Evolutionary conservation across 352 stramenopile species (phyloP), one percentile per base, ranked within the genome.

Genomic region (Phytophthora vignae): DNA sequence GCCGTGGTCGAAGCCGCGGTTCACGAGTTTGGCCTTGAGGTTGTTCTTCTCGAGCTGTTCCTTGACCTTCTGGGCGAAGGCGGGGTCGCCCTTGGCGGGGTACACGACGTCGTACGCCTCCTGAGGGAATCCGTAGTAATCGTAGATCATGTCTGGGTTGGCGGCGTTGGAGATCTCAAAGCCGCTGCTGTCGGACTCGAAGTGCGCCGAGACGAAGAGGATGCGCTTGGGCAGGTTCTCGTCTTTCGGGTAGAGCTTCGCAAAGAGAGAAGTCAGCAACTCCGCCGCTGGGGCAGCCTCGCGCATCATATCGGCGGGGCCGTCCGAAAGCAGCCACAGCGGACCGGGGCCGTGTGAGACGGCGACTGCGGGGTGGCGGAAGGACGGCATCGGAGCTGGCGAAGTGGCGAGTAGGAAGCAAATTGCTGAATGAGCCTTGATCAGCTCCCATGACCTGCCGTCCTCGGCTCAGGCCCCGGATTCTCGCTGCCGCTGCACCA

Each of bases 1-100:
- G 29, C 92, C 93, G 79, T 98, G 93, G 81, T 98, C 93, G 63
- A 87, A 96, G 4, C 90, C 90, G 38, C 92, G 79, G 14, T 77
- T 57, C 1, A 49, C 22, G 0, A 90, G 66, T 61, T 74, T 48
- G 11, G 73, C 72, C 14, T 27, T 25, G 31, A 97, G 82, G 40
- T 76, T 84, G 40, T 77, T 76, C 9, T 68, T 64, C 15, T 67
- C 33, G 3, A 46, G 12, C 2, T 97, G 60, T 19, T 27, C 29
- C 19, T 89, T 64, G 61, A 97, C 90, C 55, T 76, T 55, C 21
- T 75, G n/a, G 1, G 90, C 90, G 4, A 98, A 70, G 19, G 58
- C 67, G 0, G 86, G 17, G 82, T 52, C 44, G 6, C n/a, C 44
- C 44, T 52, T 25, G n/a, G 44, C 88, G 5, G 77, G 70, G 60